Conservation (phyloP, 495 filamentous ascomycete species). For the Aspergillus indologenus region DNA sequence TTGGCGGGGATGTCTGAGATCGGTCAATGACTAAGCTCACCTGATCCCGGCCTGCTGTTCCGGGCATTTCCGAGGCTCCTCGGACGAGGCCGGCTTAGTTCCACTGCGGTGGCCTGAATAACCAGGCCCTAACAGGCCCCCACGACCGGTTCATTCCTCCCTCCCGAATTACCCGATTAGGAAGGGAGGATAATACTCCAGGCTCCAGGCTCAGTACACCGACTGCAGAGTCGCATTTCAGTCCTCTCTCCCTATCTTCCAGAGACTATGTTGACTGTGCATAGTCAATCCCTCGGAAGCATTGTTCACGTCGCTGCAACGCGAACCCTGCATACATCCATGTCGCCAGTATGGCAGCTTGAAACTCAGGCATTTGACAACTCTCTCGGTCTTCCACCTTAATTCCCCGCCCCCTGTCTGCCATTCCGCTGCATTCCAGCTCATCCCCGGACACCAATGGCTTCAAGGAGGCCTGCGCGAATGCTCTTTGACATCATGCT, state of each 20-base stretch:
- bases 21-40: neutral
- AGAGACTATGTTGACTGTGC: neutral
- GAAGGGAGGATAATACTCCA: neutral
- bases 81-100: neutral
- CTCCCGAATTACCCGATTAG: neutral
- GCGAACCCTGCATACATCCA: neutral
- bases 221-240: too few relatives aligned
- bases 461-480: neutral
- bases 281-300: neutral
- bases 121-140: neutral
- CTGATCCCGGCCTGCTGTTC: neutral
- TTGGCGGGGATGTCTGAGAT: neutral
- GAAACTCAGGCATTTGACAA: neutral
- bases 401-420: neutral
- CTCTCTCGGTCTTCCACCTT: too few relatives aligned
- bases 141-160: too few relatives aligned
- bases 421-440: neutral
- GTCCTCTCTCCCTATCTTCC: neutral
- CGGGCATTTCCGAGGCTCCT: neutral
- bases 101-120: neutral
- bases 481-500: neutral
- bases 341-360: neutral
- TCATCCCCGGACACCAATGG: neutral
- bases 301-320: neutral
- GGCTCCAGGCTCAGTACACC: neutral